Evolutionary conservation across 108 stramenopile species (phyloP), one percentile per base, ranked within the genome.

Genomic region (Cyclotella sp.): DNA sequence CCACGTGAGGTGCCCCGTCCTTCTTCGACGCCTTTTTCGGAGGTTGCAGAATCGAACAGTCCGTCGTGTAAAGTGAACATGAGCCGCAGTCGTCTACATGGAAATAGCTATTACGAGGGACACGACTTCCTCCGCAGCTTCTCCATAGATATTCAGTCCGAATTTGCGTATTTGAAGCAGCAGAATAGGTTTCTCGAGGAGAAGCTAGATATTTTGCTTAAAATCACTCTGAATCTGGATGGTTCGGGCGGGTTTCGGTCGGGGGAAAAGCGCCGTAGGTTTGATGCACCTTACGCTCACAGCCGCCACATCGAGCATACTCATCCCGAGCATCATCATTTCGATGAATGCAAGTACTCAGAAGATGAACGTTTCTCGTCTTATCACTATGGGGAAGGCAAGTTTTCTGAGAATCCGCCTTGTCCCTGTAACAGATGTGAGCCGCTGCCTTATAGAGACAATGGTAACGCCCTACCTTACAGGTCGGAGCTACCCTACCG

Each of bases 131-230:
- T 24, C 21, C 55, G n/a, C 12, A n/a, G 24, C 21, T 22, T 57
- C 21, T n/a, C 22, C 5, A 57, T 12, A 5, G 55, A 22, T 4
- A 6, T 57, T 12, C 55, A 57, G 12, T 57, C 55, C 4, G 21
- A 57, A 8, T 57, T 57, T 24, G 55, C 55, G 24, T 22, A 24
- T 26, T n/a, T 57, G 24, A 26, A 21, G 12, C 55, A 57, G 24
- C 24, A 57, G 8, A 57, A 57, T 24, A 57, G 22, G 55, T 24
- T 22, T 3, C n/a, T 57, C 24, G 55, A 57, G 55, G 55, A 57
- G 55, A 19, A 57, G 55, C n/a, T 57, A 1, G 55, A 57, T 57
- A 22, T 57, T 26, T 26, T 57, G 24, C n/a, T 57, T 24, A 57
- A 24, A 24, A n/a, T 22, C 12, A 57, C 55, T 4, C 6, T 34